These are phyloP conservation scores for Citrus cavaleriei DNA, from an alignment of 345 rosid species.

Conservation along the genomic window DNA sequence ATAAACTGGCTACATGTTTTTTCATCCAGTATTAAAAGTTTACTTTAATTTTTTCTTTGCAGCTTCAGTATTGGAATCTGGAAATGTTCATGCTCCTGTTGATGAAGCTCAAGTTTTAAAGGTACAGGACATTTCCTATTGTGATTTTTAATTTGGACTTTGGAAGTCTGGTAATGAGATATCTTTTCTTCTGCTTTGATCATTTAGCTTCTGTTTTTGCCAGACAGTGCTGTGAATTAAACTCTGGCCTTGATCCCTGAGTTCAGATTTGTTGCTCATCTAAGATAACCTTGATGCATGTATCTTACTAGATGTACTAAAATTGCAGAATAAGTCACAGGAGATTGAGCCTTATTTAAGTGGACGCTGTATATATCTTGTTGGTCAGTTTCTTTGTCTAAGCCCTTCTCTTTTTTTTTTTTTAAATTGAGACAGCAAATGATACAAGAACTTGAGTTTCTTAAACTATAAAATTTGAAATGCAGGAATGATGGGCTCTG, in stretches of 20 bases:
- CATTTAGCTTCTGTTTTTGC: conserved; percentile 1
- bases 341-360: conserved; percentile 68
- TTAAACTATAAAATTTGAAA: not conserved
- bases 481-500: conserved; percentile 98
- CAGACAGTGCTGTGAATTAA: not conserved
- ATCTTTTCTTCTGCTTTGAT: not conserved
- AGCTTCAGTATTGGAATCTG: conserved; percentile 62
- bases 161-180: not conserved
- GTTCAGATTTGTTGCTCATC: not conserved
- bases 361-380: conserved; percentile 85
- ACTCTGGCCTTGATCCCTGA: not conserved
- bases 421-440: conserved; percentile 1
- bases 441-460: not conserved
- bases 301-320: conserved; percentile 27
- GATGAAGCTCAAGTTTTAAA: conserved; percentile 56
- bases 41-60: conserved; percentile 16
- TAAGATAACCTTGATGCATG: not conserved
- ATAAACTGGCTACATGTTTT: not conserved
- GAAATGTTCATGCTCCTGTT: conserved; percentile 27
- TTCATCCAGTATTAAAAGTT: not conserved
- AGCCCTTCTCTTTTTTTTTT: not conserved
- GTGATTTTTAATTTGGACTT: not conserved
- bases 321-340: conserved; percentile 70
- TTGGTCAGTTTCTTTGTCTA: conserved; percentile 61
- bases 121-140: conserved; percentile 35